A percentile compares a stretch with the other conserved stretches of the same genome.
Evolutionary conservation across 148 eudicot species (phyloP).

Genomic region (Chenopodium berlandieri): DNA sequence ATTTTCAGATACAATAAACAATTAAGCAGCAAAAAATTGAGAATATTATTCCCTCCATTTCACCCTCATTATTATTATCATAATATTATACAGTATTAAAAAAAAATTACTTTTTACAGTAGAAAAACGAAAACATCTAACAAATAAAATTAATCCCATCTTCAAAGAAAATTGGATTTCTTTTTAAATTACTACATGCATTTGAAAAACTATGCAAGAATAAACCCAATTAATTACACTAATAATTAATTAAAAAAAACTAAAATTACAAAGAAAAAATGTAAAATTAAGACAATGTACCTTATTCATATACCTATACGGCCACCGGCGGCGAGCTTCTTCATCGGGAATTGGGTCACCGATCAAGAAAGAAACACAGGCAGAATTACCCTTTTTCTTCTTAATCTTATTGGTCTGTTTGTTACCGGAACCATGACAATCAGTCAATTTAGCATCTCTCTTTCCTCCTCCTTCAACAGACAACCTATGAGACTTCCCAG

Average conservation of each 20-base stretch:
- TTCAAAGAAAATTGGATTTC: neutral
- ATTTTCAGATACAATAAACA: no score
- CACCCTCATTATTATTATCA: no score
- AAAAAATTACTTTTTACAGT: neutral
- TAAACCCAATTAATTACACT: neutral
- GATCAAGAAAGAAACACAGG: conserved; percentile 29
- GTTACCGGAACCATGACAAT: conserved; percentile 10
- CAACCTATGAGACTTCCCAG: conserved; percentile 36
- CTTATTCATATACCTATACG: conserved; percentile 37
- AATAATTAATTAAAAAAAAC: neutral
- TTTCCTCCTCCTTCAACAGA: neutral
- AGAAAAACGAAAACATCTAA: neutral
- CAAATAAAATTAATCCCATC: neutral
- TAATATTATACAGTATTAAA: no score
- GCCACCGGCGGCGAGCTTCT: conserved; percentile 48
- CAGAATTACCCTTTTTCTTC: neutral
- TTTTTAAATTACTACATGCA: neutral
- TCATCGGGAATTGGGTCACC: conserved; percentile 48
- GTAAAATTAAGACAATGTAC: conserved; percentile 26
- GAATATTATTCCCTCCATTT: no score
- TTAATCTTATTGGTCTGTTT: conserved; percentile 14
- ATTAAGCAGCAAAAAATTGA: no score
- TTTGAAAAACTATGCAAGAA: neutral
- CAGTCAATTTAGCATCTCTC: conserved; percentile 5
- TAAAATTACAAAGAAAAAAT: neutral